Evolutionary conservation across 2,329 filamentous ascomycete genomes (phyloP), one percentile per base, ranked within the genome.

Genomic region (Alternaria dauci): DNA sequence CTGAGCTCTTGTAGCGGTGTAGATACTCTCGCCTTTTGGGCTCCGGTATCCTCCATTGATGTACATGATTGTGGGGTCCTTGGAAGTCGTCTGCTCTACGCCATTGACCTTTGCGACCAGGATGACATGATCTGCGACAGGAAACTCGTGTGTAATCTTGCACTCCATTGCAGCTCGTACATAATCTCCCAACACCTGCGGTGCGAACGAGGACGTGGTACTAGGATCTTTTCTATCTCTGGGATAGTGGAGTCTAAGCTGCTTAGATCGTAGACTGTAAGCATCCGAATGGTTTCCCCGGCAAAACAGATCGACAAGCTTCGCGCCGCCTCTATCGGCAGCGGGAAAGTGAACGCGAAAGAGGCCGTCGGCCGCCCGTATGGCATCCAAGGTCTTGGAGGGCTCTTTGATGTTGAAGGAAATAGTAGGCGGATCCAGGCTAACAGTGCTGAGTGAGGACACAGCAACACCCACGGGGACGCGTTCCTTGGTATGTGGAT

Each of bases 381-480:
- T 84, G 7, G 85, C 85, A 54, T 82, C 79, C 48, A 86, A 81
- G 0, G 86, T 88, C 38, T 83, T 79, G 1, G 86, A 88, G 2
- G 86, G 85, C 2, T 81, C 67, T 52, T 83, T 83, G 57, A 89
- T 81, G 62, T 89, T 89, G 81, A 89, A 89, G 1, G 85, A 87
- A 26, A 89, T 79, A n/a, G 86, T 80, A 0, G 87, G 85, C 1
- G 87, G 87, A 30, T 80, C 71, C 3, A 89, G 76, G 0, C 85
- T 83, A 14, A 89, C 85, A 4, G 86, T 86, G 61, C 79, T 87
- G 74, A 89, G 84, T 1, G 87, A 89, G 3, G 87, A 89, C 32
- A 89, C 84, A 8, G 86, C 88, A 67, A 87, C 85, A 42, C 74
- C 76, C 55, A 76, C 67, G 3, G 73, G 70, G 7, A 71, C 62